A percentile compares a stretch with the other conserved stretches of the same genome.
Evolutionary conservation across 768 basidiomycete genomes (phyloP).

Genomic region (Trametes punicea): DNA sequence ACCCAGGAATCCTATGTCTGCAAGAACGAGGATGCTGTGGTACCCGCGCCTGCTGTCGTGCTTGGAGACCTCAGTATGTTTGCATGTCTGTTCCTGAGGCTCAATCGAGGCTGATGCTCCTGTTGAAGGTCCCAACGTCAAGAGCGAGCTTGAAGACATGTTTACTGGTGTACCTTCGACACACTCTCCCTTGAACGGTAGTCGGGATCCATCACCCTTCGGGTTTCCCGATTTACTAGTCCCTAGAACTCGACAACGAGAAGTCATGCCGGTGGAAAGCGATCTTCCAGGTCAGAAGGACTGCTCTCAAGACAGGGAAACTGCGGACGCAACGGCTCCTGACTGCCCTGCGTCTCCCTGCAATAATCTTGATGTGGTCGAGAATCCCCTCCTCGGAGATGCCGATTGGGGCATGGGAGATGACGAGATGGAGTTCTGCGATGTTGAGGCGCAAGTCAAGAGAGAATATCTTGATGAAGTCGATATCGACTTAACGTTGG

Average conservation of each 20-base stretch:
- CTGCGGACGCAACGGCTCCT: background rate
- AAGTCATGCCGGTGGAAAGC: background rate
- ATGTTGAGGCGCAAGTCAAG: slow-evolving; percentile 26
- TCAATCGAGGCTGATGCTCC: background rate
- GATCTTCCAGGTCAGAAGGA: background rate
- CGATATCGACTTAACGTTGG: slow-evolving; percentile 26
- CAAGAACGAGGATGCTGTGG: background rate
- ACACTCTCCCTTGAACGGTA: background rate
- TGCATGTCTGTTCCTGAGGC: background rate
- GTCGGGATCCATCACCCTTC: slow-evolving; percentile 6
- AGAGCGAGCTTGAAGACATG: background rate
- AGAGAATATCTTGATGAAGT: slow-evolving; percentile 30
- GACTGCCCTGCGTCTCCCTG: background rate
- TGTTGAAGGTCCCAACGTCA: slow-evolving; percentile 1
- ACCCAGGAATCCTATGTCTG: too few relatives aligned
- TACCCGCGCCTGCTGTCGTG: background rate
- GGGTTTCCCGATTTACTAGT: slow-evolving; percentile 11
- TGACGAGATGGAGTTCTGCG: slow-evolving; percentile 52
- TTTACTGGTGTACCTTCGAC: too few relatives aligned
- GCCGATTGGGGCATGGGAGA: slow-evolving; percentile 73
- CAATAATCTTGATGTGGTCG: background rate
- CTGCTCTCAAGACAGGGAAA: background rate
- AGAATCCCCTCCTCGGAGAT: slow-evolving; percentile 22
- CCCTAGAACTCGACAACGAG: background rate
- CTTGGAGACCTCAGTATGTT: slow-evolving; percentile 8